Evolutionary conservation across 202 grass and related monocot genomes (phyloP).

Genomic region (Zizania palustris): DNA sequence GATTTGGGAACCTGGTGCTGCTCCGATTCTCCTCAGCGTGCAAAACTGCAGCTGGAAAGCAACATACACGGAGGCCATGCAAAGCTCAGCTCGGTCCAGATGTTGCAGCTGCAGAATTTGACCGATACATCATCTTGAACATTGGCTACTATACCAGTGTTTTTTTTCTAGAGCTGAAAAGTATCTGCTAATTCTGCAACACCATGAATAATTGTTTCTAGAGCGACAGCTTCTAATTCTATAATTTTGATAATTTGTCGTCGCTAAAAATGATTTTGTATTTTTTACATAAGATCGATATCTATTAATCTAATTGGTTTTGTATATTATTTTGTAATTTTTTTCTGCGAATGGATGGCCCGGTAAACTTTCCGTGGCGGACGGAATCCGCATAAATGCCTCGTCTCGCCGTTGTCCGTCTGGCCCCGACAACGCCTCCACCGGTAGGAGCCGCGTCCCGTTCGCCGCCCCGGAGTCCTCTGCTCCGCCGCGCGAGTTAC

Average conservation of each 20-base stretch:
- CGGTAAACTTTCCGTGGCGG: background rate
- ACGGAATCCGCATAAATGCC: background rate
- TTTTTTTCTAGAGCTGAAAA: background rate
- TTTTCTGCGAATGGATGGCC: background rate
- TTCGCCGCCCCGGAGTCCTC: background rate
- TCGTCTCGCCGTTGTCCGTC: conserved; percentile 27
- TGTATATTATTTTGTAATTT: too few species aligned
- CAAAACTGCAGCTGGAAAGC: too few species aligned
- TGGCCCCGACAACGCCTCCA: conserved; percentile 34
- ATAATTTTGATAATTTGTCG: too few species aligned
- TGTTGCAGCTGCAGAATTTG: background rate
- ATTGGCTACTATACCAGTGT: background rate
- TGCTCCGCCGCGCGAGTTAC: too few species aligned
- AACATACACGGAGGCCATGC: too few species aligned
- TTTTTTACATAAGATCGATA: too few species aligned
- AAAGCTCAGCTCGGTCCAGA: background rate
- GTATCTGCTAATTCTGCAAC: background rate
- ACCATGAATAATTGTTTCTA: too few species aligned
- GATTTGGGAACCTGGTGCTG: too few species aligned
- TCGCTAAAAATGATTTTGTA: too few species aligned
- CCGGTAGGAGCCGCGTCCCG: conserved; percentile 23
- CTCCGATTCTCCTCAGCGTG: too few species aligned
- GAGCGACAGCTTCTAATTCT: too few species aligned
- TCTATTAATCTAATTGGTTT: too few species aligned
- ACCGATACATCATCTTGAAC: background rate